phyloP scores from a whole-genome alignment of 2,329 filamentous ascomycete genomes.

The Chaetomium sp. region DNA sequence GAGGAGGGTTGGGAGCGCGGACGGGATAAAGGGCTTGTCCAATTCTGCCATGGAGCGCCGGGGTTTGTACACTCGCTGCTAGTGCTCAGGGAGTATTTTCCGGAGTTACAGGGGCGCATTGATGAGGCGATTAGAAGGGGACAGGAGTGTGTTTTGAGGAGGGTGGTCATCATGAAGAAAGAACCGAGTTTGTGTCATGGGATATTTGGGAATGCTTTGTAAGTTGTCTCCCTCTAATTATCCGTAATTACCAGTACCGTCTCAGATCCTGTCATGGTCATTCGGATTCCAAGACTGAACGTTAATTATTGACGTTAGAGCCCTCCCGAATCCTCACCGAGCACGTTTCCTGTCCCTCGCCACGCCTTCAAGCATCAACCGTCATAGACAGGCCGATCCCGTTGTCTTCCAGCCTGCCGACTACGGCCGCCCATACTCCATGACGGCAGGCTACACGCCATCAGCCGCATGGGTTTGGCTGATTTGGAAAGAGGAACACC shows the following conservation, averaged over 20 bases:
- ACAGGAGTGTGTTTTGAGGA: constrained; percentile 43
- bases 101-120: constrained; percentile 42
- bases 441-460: constrained; percentile 23
- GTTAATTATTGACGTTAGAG: not conserved
- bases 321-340: constrained; percentile 21
- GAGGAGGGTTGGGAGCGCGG: constrained; percentile 10
- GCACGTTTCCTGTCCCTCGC: constrained; percentile 51
- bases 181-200: constrained; percentile 55
- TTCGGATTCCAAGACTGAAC: not conserved
- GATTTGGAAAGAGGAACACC: constrained; percentile 14
- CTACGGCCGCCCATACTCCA: constrained; percentile 25
- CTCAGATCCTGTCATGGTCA: not conserved
- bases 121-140: constrained; percentile 42
- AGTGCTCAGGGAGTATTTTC: constrained; percentile 45
- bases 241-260: not conserved
- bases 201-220: constrained; percentile 52
- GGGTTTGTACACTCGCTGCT: constrained; percentile 50
- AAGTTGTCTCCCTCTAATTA: constrained; percentile 9
- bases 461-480: constrained; percentile 27
- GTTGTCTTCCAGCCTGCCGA: constrained; percentile 25
- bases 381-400: constrained; percentile 22
- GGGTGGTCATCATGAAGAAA: constrained; percentile 49
- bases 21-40: constrained; percentile 36
- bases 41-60: constrained; percentile 56
- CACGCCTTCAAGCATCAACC: constrained; percentile 47